Conservation (phyloP, 1,284 basidiomycete species). For the Wolfiporia cocos region DNA sequence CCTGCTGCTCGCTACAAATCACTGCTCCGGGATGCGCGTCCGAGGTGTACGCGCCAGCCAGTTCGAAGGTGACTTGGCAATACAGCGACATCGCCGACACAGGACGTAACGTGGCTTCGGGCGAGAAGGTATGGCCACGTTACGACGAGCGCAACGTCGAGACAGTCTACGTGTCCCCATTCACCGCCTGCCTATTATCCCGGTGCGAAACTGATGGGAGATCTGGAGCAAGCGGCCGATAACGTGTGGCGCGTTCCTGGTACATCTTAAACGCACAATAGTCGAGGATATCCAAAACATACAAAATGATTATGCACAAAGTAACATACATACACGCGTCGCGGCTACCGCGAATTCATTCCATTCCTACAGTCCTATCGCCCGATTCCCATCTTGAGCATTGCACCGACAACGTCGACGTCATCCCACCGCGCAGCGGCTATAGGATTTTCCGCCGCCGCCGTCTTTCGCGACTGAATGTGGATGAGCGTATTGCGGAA, state of each 20-base stretch:
- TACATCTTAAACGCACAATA: neutral
- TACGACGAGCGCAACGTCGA: too few species aligned
- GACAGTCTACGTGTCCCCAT: too few species aligned
- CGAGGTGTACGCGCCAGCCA: too few species aligned
- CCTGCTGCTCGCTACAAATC: too few species aligned
- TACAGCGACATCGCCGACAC: too few species aligned
- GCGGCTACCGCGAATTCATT: neutral
- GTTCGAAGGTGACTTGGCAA: too few species aligned
- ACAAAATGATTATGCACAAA: neutral
- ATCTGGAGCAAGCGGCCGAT: neutral
- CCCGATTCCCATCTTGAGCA: conserved; percentile 78
- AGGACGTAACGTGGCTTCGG: too few species aligned
- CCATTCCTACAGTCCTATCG: conserved; percentile 11
- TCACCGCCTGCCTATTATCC: neutral
- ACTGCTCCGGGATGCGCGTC: too few species aligned
- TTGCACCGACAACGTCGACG: conserved; percentile 80
- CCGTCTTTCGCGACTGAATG: conserved; percentile 73
- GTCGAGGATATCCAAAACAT: neutral
- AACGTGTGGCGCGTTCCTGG: neutral
- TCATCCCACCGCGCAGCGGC: conserved; percentile 68
- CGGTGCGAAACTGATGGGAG: neutral
- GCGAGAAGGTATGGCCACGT: too few species aligned
- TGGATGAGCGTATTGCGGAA: conserved; percentile 87
- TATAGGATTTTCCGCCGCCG: conserved; percentile 26
- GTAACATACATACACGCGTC: conserved; percentile 1